phyloP scores from a whole-genome alignment of 2,329 filamentous ascomycete genomes.

The Fusarium bactridioides region DNA sequence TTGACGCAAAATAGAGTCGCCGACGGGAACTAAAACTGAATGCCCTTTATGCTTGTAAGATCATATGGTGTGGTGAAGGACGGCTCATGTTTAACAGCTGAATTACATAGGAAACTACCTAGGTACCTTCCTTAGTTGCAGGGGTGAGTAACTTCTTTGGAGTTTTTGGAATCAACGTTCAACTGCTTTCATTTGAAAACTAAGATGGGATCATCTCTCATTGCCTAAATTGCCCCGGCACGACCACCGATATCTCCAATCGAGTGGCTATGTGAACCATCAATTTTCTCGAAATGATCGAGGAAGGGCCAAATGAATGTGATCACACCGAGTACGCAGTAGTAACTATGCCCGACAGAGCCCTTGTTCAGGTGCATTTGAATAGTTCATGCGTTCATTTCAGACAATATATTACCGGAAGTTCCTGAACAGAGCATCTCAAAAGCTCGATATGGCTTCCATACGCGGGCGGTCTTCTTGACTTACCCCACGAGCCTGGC shows the following conservation, averaged over 20 bases:
- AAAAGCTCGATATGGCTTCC: background rate
- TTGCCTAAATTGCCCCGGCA: background rate
- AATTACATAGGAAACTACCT: background rate
- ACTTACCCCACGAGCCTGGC: constrained; percentile 33
- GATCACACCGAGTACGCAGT: background rate
- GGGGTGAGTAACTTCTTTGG: constrained; percentile 9
- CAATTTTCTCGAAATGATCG: background rate
- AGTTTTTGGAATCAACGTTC: constrained; percentile 21
- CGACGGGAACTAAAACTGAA: background rate
- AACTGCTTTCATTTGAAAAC: constrained; percentile 5
- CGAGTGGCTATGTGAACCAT: background rate
- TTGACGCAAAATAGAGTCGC: constrained; percentile 46
- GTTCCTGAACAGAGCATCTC: background rate
- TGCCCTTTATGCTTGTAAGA: constrained; percentile 33
- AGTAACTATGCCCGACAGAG: background rate
- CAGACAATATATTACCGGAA: background rate
- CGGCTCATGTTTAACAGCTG: constrained; percentile 33
- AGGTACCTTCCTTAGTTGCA: background rate
- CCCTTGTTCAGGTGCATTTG: background rate
- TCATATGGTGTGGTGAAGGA: constrained; percentile 22
- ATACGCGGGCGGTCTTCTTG: constrained; percentile 7
- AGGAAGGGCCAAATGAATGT: background rate
- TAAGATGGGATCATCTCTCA: background rate
- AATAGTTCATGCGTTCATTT: background rate
- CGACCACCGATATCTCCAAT: background rate